Evolutionary conservation across 1,284 basidiomycete species (phyloP).

Genomic region (Cryptococcus amylolentus): DNA sequence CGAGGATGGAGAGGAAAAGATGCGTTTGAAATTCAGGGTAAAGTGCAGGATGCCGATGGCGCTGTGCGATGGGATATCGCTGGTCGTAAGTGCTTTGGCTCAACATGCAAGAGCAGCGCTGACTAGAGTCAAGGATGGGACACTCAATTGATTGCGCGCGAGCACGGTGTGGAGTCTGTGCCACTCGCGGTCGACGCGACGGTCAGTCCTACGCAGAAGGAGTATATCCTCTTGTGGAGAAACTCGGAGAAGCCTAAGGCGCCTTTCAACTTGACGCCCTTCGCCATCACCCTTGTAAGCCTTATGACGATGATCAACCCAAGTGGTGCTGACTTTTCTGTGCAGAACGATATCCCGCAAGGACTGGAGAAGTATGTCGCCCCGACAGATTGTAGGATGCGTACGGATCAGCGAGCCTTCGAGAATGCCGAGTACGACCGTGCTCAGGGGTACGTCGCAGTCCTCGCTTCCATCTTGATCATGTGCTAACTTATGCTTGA

Average conservation of each 20-base stretch:
- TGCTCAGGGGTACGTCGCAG: slow-evolving; percentile 62
- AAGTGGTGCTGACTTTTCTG: neutral
- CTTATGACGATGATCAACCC: neutral
- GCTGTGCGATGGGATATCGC: slow-evolving; percentile 81
- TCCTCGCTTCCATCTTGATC: neutral
- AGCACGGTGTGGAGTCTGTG: slow-evolving; percentile 60
- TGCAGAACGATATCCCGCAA: slow-evolving; percentile 49
- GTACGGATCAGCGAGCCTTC: slow-evolving; percentile 94
- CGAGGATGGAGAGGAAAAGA: slow-evolving; percentile 90
- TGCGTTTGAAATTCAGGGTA: slow-evolving; percentile 86
- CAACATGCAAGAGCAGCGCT: neutral
- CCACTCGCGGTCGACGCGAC: slow-evolving; percentile 57
- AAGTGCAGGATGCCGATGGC: slow-evolving; percentile 67
- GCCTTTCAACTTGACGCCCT: slow-evolving; percentile 94
- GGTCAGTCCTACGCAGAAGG: slow-evolving; percentile 35
- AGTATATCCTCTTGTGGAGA: slow-evolving; percentile 67
- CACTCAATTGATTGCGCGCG: slow-evolving; percentile 84
- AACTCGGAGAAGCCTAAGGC: slow-evolving; percentile 80
- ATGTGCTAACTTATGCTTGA: neutral
- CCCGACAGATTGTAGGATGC: slow-evolving; percentile 88
- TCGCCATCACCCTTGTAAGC: slow-evolving; percentile 71
- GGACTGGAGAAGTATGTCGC: slow-evolving; percentile 69
- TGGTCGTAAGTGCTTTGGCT: slow-evolving; percentile 55
- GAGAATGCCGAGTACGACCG: slow-evolving; percentile 86
- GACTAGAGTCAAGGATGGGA: slow-evolving; percentile 65